phyloP scores from a whole-genome alignment of 1,139 yeast genomes.

The Debaryomyces coudertii region DNA sequence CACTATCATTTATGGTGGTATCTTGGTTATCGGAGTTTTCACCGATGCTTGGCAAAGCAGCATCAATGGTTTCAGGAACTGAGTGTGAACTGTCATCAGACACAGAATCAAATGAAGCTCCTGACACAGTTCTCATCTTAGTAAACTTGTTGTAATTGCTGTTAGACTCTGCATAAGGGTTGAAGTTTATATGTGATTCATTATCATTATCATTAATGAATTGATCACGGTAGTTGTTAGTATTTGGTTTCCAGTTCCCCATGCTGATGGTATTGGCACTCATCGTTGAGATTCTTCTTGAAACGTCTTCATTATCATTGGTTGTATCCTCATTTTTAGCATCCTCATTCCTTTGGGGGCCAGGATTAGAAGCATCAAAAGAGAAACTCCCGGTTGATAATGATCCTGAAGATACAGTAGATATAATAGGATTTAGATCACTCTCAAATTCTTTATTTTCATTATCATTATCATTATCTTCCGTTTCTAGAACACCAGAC shows the following conservation, averaged over 20 bases:
- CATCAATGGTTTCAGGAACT: constrained; percentile 50
- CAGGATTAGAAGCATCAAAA: constrained; percentile 18
- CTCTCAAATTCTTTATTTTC: constrained; percentile 1
- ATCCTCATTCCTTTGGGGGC: background rate
- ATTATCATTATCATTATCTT: constrained; percentile 1
- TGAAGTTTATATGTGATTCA: constrained; percentile 42
- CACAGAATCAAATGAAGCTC: constrained; percentile 24
- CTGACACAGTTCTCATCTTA: constrained; percentile 31
- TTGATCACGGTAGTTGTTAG: constrained; percentile 51
- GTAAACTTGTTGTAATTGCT: constrained; percentile 39
- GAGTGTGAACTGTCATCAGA: constrained; percentile 35
- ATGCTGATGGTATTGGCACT: constrained; percentile 46
- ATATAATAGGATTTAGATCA: constrained; percentile 27
- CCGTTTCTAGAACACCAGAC: background rate
- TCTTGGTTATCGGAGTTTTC: constrained; percentile 36
- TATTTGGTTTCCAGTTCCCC: constrained; percentile 59
- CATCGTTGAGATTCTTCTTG: constrained; percentile 41
- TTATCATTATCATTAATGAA: constrained; percentile 52
- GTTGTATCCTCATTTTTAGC: constrained; percentile 2
- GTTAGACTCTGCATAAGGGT: constrained; percentile 28
- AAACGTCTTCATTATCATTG: constrained; percentile 19
- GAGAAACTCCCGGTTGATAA: constrained; percentile 44
- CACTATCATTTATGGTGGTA: constrained; percentile 4
- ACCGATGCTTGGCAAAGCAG: constrained; percentile 39
- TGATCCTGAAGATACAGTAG: constrained; percentile 38